These are phyloP conservation scores for Mucor racemosus DNA, from an alignment of 371 early-diverging fungal species.

Conservation along the genomic window DNA sequence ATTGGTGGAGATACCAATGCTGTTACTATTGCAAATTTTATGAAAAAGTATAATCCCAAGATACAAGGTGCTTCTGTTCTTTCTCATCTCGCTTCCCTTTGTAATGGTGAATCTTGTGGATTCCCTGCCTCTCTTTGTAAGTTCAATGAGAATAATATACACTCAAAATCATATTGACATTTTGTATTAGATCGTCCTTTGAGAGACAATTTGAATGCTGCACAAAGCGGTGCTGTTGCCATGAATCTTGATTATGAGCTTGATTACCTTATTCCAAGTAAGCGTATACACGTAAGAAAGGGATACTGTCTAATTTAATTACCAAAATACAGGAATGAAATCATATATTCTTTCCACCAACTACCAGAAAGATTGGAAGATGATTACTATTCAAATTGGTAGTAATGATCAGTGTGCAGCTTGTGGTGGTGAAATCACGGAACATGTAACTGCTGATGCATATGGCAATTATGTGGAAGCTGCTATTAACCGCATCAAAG, in stretches of 20 bases:
- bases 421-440: neutral
- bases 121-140: neutral
- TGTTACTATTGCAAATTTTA: slow-evolving; percentile 32
- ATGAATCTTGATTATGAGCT: slow-evolving; percentile 32
- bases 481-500: slow-evolving; percentile 20
- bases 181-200: slow-evolving; percentile 16
- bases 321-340: neutral
- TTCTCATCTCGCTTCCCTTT: slow-evolving; percentile 16
- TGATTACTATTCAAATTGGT: slow-evolving; percentile 31
- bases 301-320: too few relatives aligned
- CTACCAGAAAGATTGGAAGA: slow-evolving; percentile 25
- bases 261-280: slow-evolving; percentile 28
- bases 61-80: slow-evolving; percentile 32
- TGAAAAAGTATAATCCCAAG: slow-evolving; percentile 26
- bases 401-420: slow-evolving; percentile 11
- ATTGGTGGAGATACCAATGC: slow-evolving; percentile 35
- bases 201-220: slow-evolving; percentile 32
- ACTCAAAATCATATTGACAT: too few relatives aligned
- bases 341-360: slow-evolving; percentile 1
- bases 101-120: neutral
- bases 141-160: neutral
- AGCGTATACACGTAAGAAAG: neutral
- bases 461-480: slow-evolving; percentile 27
- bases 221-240: slow-evolving; percentile 34
- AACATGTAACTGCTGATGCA: slow-evolving; percentile 8